These are phyloP conservation scores for Suhomyces ambrosiae DNA, from an alignment of 1,139 yeast species.

Conservation along the genomic window DNA sequence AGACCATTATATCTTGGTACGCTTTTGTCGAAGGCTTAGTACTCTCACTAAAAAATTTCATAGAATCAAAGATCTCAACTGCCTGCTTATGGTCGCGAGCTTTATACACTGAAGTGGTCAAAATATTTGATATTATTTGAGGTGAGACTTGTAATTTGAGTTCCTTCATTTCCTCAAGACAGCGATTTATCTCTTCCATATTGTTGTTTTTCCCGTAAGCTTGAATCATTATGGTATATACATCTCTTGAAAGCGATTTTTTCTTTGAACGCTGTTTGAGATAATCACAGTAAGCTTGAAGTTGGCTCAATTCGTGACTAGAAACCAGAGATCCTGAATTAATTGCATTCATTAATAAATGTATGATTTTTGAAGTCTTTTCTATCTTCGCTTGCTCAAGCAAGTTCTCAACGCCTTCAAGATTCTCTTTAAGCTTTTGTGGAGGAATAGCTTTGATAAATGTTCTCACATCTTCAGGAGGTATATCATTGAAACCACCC, in stretches of 20 bases:
- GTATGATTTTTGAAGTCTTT: constrained; percentile 39
- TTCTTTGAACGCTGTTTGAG: constrained; percentile 18
- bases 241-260: constrained; percentile 25
- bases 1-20: constrained; percentile 69
- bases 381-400: constrained; percentile 38
- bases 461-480: constrained; percentile 37
- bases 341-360: constrained; percentile 47
- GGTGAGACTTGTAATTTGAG: constrained; percentile 55
- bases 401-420: constrained; percentile 35
- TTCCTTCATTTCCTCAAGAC: constrained; percentile 51
- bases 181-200: constrained; percentile 35
- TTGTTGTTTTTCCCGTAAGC: constrained; percentile 42
- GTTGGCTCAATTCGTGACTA: constrained; percentile 22
- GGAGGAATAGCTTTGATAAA: constrained; percentile 51
- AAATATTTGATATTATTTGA: constrained; percentile 61
- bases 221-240: constrained; percentile 41
- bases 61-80: constrained; percentile 72
- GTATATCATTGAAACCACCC: constrained; percentile 45
- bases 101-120: constrained; percentile 65
- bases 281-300: constrained; percentile 28
- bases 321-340: constrained; percentile 29
- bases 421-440: constrained; percentile 32
- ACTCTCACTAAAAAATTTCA: constrained; percentile 72
- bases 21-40: constrained; percentile 69
- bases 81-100: constrained; percentile 61